Evolutionary conservation across 208 protist species (phyloP).

Genomic region (Crithidia thermophila): DNA sequence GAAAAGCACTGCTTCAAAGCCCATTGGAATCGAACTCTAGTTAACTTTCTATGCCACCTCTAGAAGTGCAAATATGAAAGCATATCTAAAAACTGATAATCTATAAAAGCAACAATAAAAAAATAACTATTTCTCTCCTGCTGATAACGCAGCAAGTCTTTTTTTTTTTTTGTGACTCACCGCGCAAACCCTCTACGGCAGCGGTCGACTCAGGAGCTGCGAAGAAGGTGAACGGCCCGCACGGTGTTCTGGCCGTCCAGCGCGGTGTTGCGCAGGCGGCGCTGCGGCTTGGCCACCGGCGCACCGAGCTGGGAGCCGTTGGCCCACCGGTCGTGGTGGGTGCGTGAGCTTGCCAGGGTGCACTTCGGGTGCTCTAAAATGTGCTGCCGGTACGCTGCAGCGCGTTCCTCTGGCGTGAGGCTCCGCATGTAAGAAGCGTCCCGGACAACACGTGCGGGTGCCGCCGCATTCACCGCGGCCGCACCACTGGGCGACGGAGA

Average conservation of each 20-base stretch:
- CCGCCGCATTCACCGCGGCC: not conserved
- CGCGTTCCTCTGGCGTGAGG: slow-evolving; percentile 43
- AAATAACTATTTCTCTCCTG: too few species aligned
- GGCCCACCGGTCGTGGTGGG: slow-evolving; percentile 47
- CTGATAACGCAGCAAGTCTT: too few species aligned
- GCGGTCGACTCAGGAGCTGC: too few species aligned
- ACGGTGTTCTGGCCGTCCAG: slow-evolving; percentile 25
- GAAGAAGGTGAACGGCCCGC: slow-evolving; percentile 21
- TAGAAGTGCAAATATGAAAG: too few species aligned
- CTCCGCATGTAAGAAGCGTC: slow-evolving; percentile 30
- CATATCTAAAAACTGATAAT: too few species aligned
- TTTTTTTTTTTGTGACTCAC: too few species aligned
- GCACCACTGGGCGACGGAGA: not conserved
- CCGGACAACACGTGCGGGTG: not conserved
- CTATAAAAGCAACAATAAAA: too few species aligned
- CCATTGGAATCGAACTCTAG: too few species aligned
- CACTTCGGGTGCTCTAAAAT: slow-evolving; percentile 63
- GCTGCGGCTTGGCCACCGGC: slow-evolving; percentile 21
- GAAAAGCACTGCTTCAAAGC: too few species aligned
- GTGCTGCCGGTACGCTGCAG: slow-evolving; percentile 42
- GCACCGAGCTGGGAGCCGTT: slow-evolving; percentile 55
- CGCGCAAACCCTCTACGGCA: too few species aligned
- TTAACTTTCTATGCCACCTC: too few species aligned
- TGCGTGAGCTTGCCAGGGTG: slow-evolving; percentile 37
- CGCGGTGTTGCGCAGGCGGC: slow-evolving; percentile 12